Percentiles rank a stretch among this genome's conserved stretches.
Evolutionary conservation across 1,139 yeast genomes (phyloP).

Genomic region (Arxiozyma bovina): DNA sequence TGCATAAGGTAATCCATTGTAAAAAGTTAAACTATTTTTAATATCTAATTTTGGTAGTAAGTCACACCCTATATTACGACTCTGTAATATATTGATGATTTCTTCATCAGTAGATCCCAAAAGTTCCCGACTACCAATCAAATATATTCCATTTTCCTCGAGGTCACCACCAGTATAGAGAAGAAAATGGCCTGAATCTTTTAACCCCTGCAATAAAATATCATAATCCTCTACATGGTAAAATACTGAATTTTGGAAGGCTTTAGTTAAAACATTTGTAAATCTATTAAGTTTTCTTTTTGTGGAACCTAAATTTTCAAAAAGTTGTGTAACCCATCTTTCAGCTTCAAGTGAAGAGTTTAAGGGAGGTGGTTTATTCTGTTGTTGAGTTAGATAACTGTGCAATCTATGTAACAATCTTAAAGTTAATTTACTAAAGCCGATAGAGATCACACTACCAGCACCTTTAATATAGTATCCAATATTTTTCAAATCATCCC

Average conservation of each 20-base stretch:
- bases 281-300: constrained; percentile 81
- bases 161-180: constrained; percentile 62
- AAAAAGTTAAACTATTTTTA: constrained; percentile 26
- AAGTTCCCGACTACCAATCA: constrained; percentile 33
- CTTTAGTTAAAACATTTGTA: constrained; percentile 55
- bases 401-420: constrained; percentile 62
- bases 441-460: constrained; percentile 72
- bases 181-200: constrained; percentile 63
- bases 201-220: constrained; percentile 42
- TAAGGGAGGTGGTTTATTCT: constrained; percentile 51
- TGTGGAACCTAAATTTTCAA: constrained; percentile 77
- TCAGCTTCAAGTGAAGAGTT: constrained; percentile 51
- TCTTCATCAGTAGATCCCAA: constrained; percentile 32
- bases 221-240: constrained; percentile 55
- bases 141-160: constrained; percentile 56
- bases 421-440: constrained; percentile 56
- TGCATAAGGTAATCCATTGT: constrained; percentile 19
- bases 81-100: constrained; percentile 31
- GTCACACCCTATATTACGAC: constrained; percentile 34
- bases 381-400: constrained; percentile 64
- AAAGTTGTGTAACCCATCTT: constrained; percentile 72
- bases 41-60: constrained; percentile 28
- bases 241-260: constrained; percentile 68
- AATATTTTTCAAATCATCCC: constrained; percentile 64
- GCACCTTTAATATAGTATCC: constrained; percentile 79